Evolutionary conservation across 768 basidiomycete species (phyloP).

Genomic region (Amanita fuliginea): DNA sequence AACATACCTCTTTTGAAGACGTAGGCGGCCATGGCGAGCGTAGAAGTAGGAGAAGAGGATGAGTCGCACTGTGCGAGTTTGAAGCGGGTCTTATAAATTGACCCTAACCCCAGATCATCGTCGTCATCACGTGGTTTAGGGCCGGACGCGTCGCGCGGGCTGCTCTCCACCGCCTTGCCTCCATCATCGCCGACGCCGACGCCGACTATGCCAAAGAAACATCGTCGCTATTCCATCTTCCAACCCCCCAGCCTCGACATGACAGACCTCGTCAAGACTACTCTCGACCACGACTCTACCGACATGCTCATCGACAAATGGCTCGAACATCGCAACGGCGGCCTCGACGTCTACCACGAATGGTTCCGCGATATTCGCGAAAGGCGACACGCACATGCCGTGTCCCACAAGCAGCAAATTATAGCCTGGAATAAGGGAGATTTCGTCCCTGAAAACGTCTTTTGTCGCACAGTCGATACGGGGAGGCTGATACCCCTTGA

Average conservation of each 20-base stretch:
- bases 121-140: conserved; percentile 14
- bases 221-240: conserved; percentile 49
- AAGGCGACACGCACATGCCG: conserved; percentile 39
- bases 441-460: conserved; percentile 71
- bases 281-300: conserved; percentile 64
- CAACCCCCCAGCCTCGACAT: conserved; percentile 57
- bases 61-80: not conserved
- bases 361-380: conserved; percentile 68
- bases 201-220: conserved; percentile 29
- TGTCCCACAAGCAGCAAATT: conserved; percentile 34
- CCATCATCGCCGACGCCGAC: no score
- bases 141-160: conserved; percentile 19
- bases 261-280: conserved; percentile 73
- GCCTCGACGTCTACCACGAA: conserved; percentile 62
- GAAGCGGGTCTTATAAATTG: not conserved
- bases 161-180: not conserved
- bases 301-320: conserved; percentile 77
- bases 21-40: conserved; percentile 13
- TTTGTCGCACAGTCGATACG: conserved; percentile 71
- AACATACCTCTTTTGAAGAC: conserved; percentile 24
- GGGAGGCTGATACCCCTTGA: conserved; percentile 70
- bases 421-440: conserved; percentile 61
- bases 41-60: not conserved
- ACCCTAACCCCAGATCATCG: not conserved
- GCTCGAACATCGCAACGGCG: conserved; percentile 56